Evolutionary conservation across 2,329 filamentous ascomycete species (phyloP).

Genomic region (Plectosphaerella plurivora): DNA sequence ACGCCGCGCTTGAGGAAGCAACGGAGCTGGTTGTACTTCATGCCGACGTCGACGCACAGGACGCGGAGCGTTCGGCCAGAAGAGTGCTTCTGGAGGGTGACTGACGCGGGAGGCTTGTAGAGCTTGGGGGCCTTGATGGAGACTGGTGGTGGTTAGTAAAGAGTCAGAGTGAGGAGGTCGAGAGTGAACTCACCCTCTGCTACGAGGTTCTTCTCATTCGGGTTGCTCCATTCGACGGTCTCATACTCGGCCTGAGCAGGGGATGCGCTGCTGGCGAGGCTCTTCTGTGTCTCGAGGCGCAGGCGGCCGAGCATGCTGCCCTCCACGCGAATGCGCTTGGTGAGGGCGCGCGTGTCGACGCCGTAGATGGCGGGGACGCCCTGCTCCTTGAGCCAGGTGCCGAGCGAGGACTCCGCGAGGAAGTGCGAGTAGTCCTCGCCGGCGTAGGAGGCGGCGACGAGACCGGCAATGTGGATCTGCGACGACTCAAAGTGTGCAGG

Average conservation of each 20-base stretch:
- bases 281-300: slow-evolving; percentile 61
- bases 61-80: slow-evolving; percentile 84
- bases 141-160: slow-evolving; percentile 56
- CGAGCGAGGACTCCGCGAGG: slow-evolving; percentile 84
- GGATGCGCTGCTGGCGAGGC: slow-evolving; percentile 35
- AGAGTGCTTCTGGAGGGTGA: slow-evolving; percentile 70
- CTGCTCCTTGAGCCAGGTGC: slow-evolving; percentile 94
- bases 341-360: slow-evolving; percentile 88
- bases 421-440: slow-evolving; percentile 96
- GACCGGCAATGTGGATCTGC: slow-evolving; percentile 88
- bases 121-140: slow-evolving; percentile 84
- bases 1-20: slow-evolving; percentile 89
- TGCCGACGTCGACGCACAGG: slow-evolving; percentile 90
- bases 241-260: slow-evolving; percentile 55
- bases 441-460: slow-evolving; percentile 86
- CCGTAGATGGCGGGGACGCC: slow-evolving; percentile 91
- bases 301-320: slow-evolving; percentile 95
- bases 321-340: slow-evolving; percentile 88
- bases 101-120: slow-evolving; percentile 69
- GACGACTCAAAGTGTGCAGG: slow-evolving; percentile 91
- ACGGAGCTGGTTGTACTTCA: slow-evolving; percentile 97
- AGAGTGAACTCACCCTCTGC: slow-evolving; percentile 71
- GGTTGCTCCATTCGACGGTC: slow-evolving; percentile 81
- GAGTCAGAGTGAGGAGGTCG: slow-evolving; percentile 10
- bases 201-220: slow-evolving; percentile 89